A percentile compares a stretch with the other conserved stretches of the same genome.
Conservation (phyloP, 257 asterid species). For the Capsicum chinense region DNA sequence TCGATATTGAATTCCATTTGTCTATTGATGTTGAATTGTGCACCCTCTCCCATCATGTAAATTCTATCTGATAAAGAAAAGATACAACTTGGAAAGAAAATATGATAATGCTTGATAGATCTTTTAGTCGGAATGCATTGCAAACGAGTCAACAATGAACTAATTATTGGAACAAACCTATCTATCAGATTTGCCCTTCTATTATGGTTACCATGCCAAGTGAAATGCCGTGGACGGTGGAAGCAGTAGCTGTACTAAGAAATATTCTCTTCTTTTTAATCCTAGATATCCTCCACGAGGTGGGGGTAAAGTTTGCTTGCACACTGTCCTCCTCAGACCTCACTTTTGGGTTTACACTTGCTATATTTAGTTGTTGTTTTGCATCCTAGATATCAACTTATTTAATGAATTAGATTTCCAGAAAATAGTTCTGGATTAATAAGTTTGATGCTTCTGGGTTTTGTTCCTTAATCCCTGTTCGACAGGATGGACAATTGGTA, state of each 20-base stretch:
- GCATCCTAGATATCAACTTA: background rate
- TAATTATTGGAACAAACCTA: background rate
- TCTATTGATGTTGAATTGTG: constrained; percentile 4
- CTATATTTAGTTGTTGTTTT: too few species aligned
- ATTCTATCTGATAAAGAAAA: background rate
- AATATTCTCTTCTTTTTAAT: background rate
- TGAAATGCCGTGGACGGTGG: background rate
- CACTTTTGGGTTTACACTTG: too few species aligned
- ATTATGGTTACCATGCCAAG: background rate
- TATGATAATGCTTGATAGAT: background rate
- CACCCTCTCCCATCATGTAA: background rate
- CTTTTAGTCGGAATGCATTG: constrained; percentile 1
- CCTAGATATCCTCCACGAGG: background rate
- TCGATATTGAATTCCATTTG: background rate
- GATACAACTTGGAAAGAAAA: background rate
- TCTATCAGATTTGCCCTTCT: background rate
- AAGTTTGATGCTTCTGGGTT: background rate
- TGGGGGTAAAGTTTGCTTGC: too few species aligned
- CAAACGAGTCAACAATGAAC: background rate
- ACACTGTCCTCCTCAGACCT: background rate
- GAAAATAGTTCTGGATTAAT: background rate
- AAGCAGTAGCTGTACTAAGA: background rate
- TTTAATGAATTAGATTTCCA: background rate
- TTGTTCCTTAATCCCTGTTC: background rate
- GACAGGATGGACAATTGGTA: background rate